A percentile compares a stretch with the other conserved stretches of the same genome.
phyloP scores from a whole-genome alignment of 2,329 filamentous ascomycete species.

The Corniculantispora saksenae region DNA sequence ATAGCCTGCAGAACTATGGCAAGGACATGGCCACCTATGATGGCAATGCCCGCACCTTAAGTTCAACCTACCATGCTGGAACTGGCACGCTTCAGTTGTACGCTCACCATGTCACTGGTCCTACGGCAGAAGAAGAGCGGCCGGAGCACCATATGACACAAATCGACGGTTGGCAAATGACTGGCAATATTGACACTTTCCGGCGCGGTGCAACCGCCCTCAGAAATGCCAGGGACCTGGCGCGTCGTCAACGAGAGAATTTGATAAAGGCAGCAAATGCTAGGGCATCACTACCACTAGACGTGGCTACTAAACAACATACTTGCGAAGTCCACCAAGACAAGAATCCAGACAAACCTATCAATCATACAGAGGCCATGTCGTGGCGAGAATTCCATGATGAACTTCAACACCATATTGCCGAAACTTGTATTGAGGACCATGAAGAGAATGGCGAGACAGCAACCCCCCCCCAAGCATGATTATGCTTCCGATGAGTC shows the following conservation, averaged over 20 bases:
- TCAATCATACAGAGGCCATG: too few relatives aligned
- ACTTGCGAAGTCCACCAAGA: too few relatives aligned
- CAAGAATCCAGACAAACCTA: too few relatives aligned
- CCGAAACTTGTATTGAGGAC: too few relatives aligned
- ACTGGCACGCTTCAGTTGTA: conserved; percentile 41
- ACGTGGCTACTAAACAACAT: too few relatives aligned
- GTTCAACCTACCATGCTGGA: conserved; percentile 38
- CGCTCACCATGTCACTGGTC: conserved; percentile 38
- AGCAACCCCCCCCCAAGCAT: too few relatives aligned
- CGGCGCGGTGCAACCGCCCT: conserved; percentile 38
- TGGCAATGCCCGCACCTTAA: conserved; percentile 40
- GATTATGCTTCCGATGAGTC: background rate
- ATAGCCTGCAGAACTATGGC: conserved; percentile 38
- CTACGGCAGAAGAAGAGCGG: conserved; percentile 30
- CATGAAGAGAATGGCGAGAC: too few relatives aligned
- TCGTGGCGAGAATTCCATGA: too few relatives aligned
- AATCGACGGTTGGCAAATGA: conserved; percentile 33
- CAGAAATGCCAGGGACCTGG: conserved; percentile 41
- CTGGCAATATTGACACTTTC: conserved; percentile 31
- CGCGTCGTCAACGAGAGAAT: too few relatives aligned
- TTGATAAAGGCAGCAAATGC: too few relatives aligned
- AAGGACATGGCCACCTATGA: conserved; percentile 36
- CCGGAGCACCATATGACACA: conserved; percentile 45
- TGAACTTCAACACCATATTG: too few relatives aligned
- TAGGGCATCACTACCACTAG: too few relatives aligned